Percentiles rank a stretch among this genome's conserved stretches.
These are phyloP conservation scores for Daedaleopsis sinensis DNA, from an alignment of 768 basidiomycete genomes.

Conservation along the genomic window DNA sequence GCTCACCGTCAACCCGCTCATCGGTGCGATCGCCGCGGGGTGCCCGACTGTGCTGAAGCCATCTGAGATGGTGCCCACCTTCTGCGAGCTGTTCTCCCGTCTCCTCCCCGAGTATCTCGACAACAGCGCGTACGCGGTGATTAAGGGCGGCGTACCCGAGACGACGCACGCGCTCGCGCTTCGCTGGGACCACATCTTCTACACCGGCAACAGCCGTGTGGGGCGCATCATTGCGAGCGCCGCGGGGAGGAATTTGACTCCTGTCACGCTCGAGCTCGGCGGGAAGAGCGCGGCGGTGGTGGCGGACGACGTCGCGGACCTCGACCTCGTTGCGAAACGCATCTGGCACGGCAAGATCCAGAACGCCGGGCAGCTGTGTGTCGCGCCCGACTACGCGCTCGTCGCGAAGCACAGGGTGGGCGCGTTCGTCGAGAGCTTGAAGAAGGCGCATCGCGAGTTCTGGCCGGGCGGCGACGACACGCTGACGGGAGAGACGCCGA, in stretches of 20 bases:
- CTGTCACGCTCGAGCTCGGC: constrained; percentile 45
- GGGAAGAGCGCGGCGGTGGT: constrained; percentile 52
- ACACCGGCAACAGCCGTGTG: constrained; percentile 38
- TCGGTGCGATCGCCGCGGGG: constrained; percentile 77
- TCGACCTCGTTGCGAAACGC: constrained; percentile 60
- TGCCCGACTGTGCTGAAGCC: constrained; percentile 69
- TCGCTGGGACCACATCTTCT: constrained; percentile 43
- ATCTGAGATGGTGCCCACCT: constrained; percentile 60
- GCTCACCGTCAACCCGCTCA: constrained; percentile 56
- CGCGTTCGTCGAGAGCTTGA: constrained; percentile 47
- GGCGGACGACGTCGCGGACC: constrained; percentile 43
- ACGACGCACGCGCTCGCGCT: constrained; percentile 38
- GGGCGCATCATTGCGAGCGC: constrained; percentile 44
- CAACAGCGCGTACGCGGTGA: constrained; percentile 50
- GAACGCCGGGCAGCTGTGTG: constrained; percentile 65
- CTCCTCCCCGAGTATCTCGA: constrained; percentile 62
- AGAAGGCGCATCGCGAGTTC: constrained; percentile 47
- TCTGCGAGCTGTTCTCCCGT: constrained; percentile 51
- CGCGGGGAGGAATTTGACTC: constrained; percentile 47
- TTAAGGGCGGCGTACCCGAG: constrained; percentile 50
- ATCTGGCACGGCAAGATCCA: constrained; percentile 67
- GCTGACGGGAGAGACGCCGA: constrained; percentile 41
- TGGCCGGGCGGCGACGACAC: constrained; percentile 53
- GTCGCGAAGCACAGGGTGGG: constrained; percentile 46
- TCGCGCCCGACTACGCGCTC: constrained; percentile 49